Evolutionary conservation across 2,329 filamentous ascomycete genomes (phyloP).

Genomic region (Epicoccum sorghinum): DNA sequence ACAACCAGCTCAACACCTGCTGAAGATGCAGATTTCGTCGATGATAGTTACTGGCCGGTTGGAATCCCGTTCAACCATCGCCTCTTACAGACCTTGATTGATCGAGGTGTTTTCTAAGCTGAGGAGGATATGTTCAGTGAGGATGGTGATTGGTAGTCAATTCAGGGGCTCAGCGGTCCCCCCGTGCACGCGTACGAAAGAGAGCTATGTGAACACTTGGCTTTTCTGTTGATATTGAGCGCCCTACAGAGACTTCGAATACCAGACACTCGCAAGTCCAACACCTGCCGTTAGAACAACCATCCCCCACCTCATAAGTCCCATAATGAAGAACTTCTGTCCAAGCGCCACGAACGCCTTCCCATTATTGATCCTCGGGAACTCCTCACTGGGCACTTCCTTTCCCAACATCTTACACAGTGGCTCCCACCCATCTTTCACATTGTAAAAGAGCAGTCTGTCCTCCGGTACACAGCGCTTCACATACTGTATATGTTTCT

Average conservation of each 20-base stretch:
- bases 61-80: constrained; percentile 1
- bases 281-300: background rate
- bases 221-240: background rate
- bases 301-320: background rate
- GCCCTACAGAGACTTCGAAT: background rate
- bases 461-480: background rate
- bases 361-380: background rate
- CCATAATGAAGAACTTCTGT: background rate
- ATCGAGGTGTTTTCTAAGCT: background rate
- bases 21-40: background rate
- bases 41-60: constrained; percentile 1
- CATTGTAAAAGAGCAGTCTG: background rate
- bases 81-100: background rate
- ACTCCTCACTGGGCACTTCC: background rate
- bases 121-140: background rate
- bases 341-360: background rate
- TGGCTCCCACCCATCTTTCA: constrained; percentile 1
- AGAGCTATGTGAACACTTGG: too few species aligned
- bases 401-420: constrained; percentile 1
- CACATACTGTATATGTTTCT: background rate
- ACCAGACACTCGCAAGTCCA: background rate
- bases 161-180: background rate
- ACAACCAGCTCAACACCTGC: background rate
- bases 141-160: background rate
- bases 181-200: background rate